A percentile compares a stretch with the other conserved stretches of the same genome.
phyloP scores from a whole-genome alignment of 768 basidiomycete species.

The Kwoniella dendrophila region DNA sequence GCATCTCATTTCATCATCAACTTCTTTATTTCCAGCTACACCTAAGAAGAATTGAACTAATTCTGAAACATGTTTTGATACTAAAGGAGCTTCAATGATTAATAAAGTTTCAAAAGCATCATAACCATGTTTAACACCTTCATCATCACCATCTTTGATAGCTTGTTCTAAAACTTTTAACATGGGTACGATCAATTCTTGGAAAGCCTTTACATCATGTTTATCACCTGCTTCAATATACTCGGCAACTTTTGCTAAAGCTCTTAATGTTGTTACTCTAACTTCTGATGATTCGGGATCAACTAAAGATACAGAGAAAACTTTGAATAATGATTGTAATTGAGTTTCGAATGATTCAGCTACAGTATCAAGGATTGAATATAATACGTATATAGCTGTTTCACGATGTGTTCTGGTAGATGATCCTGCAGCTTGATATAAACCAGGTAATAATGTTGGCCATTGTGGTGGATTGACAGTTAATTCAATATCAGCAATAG shows the following conservation, averaged over 20 bases:
- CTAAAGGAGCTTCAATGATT: conserved; percentile 92
- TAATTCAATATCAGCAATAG: conserved; percentile 87
- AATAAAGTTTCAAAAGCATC: conserved; percentile 95
- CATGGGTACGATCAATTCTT: conserved; percentile 80
- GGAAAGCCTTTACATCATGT: conserved; percentile 81
- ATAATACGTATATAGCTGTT: conserved; percentile 77
- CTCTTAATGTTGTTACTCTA: conserved; percentile 84
- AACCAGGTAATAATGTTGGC: conserved; percentile 84
- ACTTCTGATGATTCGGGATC: conserved; percentile 90
- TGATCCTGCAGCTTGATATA: conserved; percentile 75
- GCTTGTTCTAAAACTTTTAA: conserved; percentile 83
- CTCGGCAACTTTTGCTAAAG: conserved; percentile 89
- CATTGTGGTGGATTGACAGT: conserved; percentile 61
- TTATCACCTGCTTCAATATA: conserved; percentile 89
- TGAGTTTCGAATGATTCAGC: conserved; percentile 75
- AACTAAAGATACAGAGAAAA: conserved; percentile 70
- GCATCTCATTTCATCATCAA: conserved; percentile 78
- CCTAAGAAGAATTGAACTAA: conserved; percentile 84
- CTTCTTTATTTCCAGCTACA: conserved; percentile 74
- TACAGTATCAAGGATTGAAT: conserved; percentile 86
- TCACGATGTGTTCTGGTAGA: conserved; percentile 75
- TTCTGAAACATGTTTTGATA: conserved; percentile 83
- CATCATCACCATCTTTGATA: conserved; percentile 76
- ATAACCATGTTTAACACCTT: conserved; percentile 81
- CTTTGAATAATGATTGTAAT: conserved; percentile 65